Evolutionary conservation across 768 basidiomycete species (phyloP), one percentile per base, ranked within the genome.

Genomic region (Naganishia antarctica): DNA sequence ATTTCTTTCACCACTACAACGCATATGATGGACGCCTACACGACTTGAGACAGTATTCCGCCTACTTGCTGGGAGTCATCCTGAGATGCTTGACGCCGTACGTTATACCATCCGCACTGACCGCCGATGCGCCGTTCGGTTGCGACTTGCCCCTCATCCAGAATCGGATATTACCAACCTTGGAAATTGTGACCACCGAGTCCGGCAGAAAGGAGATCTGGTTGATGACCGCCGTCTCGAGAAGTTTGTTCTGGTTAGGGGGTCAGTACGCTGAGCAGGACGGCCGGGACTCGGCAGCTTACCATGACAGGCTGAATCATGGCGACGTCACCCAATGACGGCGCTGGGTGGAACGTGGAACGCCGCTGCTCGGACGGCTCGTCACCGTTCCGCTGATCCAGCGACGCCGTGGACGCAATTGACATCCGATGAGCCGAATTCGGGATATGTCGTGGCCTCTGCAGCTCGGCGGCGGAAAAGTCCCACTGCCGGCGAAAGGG

Each of bases 251-350:
- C 89, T 91, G 71, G n/a, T n/a, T n/a, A n/a, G n/a, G n/a, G n/a
- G n/a, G n/a, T n/a, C n/a, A n/a, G n/a, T n/a, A n/a, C n/a, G n/a
- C n/a, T n/a, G n/a, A n/a, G n/a, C n/a, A n/a, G n/a, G n/a, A n/a
- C n/a, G n/a, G n/a, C n/a, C n/a, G n/a, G n/a, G n/a, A n/a, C n/a
- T 15, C 69, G 26, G 31, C 26, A 37, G 81, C 83, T 70, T 70
- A 91, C 90, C 68, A 94, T 78, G 41, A 94, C 90, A 25, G 93
- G 91, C 71, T 94, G 92, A 2, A 96, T 85, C 28, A 89, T 83
- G 5, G 91, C 87, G 11, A 94, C 86, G 69, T 96, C 93, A 68
- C 88, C 91, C 25, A 91, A 82, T 1, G 90, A 89, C 2, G 92
- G 93, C 3, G 94, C 89, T 26, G 89, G 85, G 70, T 97, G 94